phyloP scores from a whole-genome alignment of 106 monocot species.

The Acorus gramineus region DNA sequence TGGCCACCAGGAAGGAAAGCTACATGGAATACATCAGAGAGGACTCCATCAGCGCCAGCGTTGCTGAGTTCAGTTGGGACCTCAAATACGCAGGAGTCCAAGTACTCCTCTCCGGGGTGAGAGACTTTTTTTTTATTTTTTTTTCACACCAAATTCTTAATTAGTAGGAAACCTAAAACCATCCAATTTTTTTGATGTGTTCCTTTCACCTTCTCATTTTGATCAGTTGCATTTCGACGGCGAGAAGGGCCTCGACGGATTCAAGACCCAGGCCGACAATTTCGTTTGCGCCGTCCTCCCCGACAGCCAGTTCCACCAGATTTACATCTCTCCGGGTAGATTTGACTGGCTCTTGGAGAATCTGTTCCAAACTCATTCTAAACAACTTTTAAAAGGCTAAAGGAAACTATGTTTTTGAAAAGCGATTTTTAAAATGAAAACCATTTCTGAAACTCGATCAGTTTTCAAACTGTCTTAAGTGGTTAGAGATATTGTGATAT shows the following conservation, averaged over 20 bases:
- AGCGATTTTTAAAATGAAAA: no score
- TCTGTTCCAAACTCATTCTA: not conserved
- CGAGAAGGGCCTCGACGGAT: conserved; percentile 36
- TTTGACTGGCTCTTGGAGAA: not conserved
- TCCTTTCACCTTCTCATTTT: no score
- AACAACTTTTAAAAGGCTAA: not conserved
- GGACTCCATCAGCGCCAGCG: conserved; percentile 69
- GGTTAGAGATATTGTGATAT: not conserved
- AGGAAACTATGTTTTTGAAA: no score
- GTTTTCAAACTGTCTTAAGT: not conserved
- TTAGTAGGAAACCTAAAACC: not conserved
- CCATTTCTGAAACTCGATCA: no score
- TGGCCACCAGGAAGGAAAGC: conserved; percentile 33
- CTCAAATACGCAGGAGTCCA: conserved; percentile 88
- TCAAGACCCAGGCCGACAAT: conserved; percentile 78
- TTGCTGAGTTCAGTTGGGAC: conserved; percentile 90
- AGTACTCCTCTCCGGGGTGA: conserved; percentile 62
- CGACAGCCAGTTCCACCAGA: conserved; percentile 64
- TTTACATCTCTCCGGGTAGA: conserved; percentile 56
- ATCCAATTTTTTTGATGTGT: not conserved
- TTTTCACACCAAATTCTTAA: not conserved
- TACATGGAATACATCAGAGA: conserved; percentile 52
- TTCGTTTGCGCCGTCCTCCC: conserved; percentile 75
- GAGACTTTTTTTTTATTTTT: not conserved
- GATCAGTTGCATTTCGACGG: conserved; percentile 39